phyloP scores from a whole-genome alignment of 2,329 filamentous ascomycete species.

The Capronia epimyces region DNA sequence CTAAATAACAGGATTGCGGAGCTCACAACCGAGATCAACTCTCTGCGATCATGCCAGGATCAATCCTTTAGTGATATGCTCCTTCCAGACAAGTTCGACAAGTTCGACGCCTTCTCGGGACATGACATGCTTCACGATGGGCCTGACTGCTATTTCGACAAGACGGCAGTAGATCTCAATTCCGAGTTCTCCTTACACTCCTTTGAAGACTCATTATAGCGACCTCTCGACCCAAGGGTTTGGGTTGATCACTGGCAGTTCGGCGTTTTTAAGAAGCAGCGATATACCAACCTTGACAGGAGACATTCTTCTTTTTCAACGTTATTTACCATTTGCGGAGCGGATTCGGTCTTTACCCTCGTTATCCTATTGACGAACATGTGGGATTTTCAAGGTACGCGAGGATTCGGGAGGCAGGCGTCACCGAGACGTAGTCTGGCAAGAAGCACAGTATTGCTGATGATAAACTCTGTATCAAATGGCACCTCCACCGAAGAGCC shows the following conservation, averaged over 20 bases:
- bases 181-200: conserved; percentile 26
- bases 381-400: too few relatives aligned
- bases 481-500: too few relatives aligned
- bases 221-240: not conserved
- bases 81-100: conserved; percentile 30
- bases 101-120: conserved; percentile 30
- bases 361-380: too few relatives aligned
- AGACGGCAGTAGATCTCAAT: conserved; percentile 27
- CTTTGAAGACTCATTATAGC: conserved; percentile 27
- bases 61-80: conserved; percentile 28
- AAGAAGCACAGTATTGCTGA: too few relatives aligned
- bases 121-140: conserved; percentile 26
- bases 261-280: conserved; percentile 8
- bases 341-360: too few relatives aligned
- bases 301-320: not conserved
- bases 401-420: too few relatives aligned
- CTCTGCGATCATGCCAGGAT: conserved; percentile 24
- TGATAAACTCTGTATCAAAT: too few relatives aligned
- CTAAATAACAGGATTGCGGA: conserved; percentile 30
- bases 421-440: too few relatives aligned
- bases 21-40: conserved; percentile 29
- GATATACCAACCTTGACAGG: conserved; percentile 14
- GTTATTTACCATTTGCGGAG: not conserved
- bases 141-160: conserved; percentile 29
- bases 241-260: not conserved